Percentiles rank a stretch among this genome's conserved stretches.
phyloP scores from a whole-genome alignment of 2,329 filamentous ascomycete species.

The Alternaria infectoria region DNA sequence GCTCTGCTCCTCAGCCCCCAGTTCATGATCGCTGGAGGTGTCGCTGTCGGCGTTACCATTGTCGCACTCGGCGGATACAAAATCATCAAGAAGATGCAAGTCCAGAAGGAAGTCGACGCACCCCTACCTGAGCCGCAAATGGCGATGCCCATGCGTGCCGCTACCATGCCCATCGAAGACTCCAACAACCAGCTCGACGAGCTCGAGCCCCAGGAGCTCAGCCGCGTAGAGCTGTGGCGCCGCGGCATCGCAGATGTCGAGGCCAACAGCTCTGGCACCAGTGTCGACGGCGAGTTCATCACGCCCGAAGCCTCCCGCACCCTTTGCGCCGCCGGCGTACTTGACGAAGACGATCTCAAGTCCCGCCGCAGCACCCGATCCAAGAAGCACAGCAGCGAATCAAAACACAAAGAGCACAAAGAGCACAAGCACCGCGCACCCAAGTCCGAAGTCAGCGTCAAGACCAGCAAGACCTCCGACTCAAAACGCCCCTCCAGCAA shows the following conservation, averaged over 20 bases:
- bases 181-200: slow-evolving; percentile 57
- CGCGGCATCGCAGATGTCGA: slow-evolving; percentile 67
- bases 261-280: slow-evolving; percentile 62
- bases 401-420: slow-evolving; percentile 37
- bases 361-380: slow-evolving; percentile 39
- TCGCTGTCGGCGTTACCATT: slow-evolving; percentile 90
- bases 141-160: slow-evolving; percentile 20
- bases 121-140: slow-evolving; percentile 5
- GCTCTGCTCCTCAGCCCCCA: slow-evolving; percentile 87
- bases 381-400: slow-evolving; percentile 27
- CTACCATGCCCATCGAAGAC: slow-evolving; percentile 15
- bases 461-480: slow-evolving; percentile 26
- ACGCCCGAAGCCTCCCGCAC: slow-evolving; percentile 61
- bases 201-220: slow-evolving; percentile 63
- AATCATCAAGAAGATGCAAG: slow-evolving; percentile 85
- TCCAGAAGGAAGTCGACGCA: slow-evolving; percentile 47
- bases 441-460: slow-evolving; percentile 34
- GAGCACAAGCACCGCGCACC: slow-evolving; percentile 28
- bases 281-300: slow-evolving; percentile 70
- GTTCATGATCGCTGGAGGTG: slow-evolving; percentile 89
- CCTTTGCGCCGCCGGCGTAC: slow-evolving; percentile 53
- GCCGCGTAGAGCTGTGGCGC: slow-evolving; percentile 67
- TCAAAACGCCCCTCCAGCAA: slow-evolving; percentile 8
- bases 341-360: slow-evolving; percentile 57
- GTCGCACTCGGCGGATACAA: slow-evolving; percentile 97